These are phyloP conservation scores for Parascedosporium putredinis DNA, from an alignment of 2,329 filamentous ascomycete genomes.

Conservation along the genomic window DNA sequence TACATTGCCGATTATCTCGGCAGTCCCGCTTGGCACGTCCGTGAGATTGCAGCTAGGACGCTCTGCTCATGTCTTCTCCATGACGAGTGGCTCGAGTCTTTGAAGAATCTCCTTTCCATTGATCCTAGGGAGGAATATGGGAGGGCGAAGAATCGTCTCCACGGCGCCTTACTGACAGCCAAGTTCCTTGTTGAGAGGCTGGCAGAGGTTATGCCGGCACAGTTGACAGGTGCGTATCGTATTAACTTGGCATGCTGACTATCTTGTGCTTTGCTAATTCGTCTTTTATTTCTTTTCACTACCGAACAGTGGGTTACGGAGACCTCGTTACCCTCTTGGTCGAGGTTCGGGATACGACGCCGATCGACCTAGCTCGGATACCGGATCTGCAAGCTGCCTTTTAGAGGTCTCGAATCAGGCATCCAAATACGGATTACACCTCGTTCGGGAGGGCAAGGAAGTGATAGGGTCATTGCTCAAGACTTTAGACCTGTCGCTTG, in stretches of 20 bases:
- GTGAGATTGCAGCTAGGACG: conserved; percentile 70
- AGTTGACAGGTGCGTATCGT: conserved; percentile 28
- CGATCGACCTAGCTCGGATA: neutral
- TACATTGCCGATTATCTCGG: conserved; percentile 53
- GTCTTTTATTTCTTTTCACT: neutral
- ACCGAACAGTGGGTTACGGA: conserved; percentile 20
- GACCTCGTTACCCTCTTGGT: conserved; percentile 21
- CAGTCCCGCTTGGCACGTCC: conserved; percentile 68
- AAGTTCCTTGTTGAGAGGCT: conserved; percentile 48
- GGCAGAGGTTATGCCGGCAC: conserved; percentile 32
- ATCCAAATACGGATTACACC: conserved; percentile 16
- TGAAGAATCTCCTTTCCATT: conserved; percentile 26
- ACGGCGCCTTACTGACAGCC: conserved; percentile 47
- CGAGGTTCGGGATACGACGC: conserved; percentile 1
- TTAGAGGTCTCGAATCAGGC: conserved; percentile 35
- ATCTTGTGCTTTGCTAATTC: neutral
- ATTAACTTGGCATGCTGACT: too few relatives aligned
- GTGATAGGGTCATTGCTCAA: neutral
- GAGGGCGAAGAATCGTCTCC: conserved; percentile 39
- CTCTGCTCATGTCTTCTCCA: conserved; percentile 52
- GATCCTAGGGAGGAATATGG: conserved; percentile 16
- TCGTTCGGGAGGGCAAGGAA: neutral
- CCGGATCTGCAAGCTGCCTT: conserved; percentile 33
- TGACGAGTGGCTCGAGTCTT: conserved; percentile 33
- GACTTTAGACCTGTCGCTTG: neutral